phyloP scores from a whole-genome alignment of 768 basidiomycete genomes.

The Exsudoporus frostii region DNA sequence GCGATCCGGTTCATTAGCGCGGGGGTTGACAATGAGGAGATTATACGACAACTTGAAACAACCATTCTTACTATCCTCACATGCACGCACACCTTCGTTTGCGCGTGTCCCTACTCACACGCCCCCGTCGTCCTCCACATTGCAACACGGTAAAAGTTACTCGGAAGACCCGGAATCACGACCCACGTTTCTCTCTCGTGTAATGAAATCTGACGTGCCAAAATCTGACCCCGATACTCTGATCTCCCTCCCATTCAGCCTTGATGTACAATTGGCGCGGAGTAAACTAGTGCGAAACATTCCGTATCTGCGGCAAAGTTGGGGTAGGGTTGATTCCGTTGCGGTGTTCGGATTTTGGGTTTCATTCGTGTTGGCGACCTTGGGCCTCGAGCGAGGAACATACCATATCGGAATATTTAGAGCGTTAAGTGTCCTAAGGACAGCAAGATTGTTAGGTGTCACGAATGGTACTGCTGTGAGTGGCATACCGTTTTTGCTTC shows the following conservation, averaged over 20 bases:
- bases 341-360: slow-evolving; percentile 89
- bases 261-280: slow-evolving; percentile 54
- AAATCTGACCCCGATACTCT: slow-evolving; percentile 36
- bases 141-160: slow-evolving; percentile 2
- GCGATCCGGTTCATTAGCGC: slow-evolving; percentile 37
- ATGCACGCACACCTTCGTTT: slow-evolving; percentile 17
- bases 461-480: slow-evolving; percentile 89
- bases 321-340: slow-evolving; percentile 87
- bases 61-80: slow-evolving; percentile 49
- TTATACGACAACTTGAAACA: slow-evolving; percentile 47
- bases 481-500: not conserved
- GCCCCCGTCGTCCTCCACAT: not conserved
- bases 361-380: slow-evolving; percentile 65
- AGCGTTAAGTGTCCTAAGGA: slow-evolving; percentile 82
- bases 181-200: slow-evolving; percentile 49
- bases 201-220: slow-evolving; percentile 40
- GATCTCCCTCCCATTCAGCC: slow-evolving; percentile 56
- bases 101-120: slow-evolving; percentile 8
- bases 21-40: slow-evolving; percentile 42
- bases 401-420: slow-evolving; percentile 85
- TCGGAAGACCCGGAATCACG: slow-evolving; percentile 41
- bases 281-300: slow-evolving; percentile 63
- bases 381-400: slow-evolving; percentile 61
- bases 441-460: slow-evolving; percentile 77
- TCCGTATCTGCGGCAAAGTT: slow-evolving; percentile 89